Conservation (phyloP, 176 grass and related monocot species). For the Dendrocalamus sinicus region DNA sequence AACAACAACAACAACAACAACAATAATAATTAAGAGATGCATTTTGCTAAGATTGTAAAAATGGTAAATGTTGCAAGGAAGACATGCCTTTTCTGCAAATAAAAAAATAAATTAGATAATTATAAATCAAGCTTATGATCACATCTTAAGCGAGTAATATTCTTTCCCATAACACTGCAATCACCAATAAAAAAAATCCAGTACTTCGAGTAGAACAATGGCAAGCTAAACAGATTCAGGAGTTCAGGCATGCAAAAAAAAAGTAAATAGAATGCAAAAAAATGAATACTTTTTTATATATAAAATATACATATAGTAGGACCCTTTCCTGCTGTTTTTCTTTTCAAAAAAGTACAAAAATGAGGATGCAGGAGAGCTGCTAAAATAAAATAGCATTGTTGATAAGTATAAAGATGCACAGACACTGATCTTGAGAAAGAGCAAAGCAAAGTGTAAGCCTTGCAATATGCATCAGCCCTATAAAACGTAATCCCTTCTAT, state of each 20-base stretch:
- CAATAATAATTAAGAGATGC: neutral
- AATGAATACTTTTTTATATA: neutral
- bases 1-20: neutral
- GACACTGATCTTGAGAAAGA: neutral
- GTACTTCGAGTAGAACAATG: neutral
- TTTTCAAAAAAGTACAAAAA: neutral
- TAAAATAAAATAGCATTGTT: neutral
- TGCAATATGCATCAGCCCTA: neutral
- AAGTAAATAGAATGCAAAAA: neutral
- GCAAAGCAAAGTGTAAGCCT: neutral
- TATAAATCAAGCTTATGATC: neutral
- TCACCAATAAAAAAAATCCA: neutral
- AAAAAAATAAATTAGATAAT: too few relatives aligned
- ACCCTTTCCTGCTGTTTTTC: neutral
- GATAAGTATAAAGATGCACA: neutral
- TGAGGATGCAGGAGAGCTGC: neutral
- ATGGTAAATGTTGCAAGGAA: neutral
- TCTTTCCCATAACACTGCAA: neutral
- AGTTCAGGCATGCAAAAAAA: neutral
- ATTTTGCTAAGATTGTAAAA: neutral
- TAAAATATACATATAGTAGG: neutral
- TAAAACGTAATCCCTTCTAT: neutral
- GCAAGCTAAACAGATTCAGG: constrained; percentile 5
- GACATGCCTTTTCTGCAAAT: neutral
- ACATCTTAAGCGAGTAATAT: neutral